Base-by-base conservation (phyloP, 306 rosid genomes). In the Rubus idaeus region DNA sequence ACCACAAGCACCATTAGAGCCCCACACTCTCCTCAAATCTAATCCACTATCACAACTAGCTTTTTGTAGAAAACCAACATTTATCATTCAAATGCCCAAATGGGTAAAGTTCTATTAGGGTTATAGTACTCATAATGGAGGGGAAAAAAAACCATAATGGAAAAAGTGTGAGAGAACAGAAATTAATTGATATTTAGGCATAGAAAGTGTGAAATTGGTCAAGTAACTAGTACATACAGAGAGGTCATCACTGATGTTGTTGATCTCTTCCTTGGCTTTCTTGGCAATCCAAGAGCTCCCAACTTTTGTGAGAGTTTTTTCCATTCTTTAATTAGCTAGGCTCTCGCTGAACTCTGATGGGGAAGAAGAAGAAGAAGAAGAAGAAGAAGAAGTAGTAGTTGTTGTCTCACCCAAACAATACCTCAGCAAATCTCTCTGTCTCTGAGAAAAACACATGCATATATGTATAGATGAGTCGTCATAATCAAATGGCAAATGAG, bases 231-330 rank as follows among this genome's bases (percentile, higher is more conserved):
- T 21, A 74, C 60, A 47, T 63, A 79, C 63, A 72, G 79, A 86
- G 71, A 35, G 23, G 57, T 93, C 97, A 35, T 83, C 92, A 75
- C 87, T 60, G 73, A 93, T 86, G 85, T 85, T 90, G 73, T 97
- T 77, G 78, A 93, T 76, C 80, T 93, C 96, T 77, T 87, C 86
- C 83, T 91, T 93, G 26, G 98, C 93, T 79, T 87, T 91, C 84
- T 91, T 91, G 50, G 92, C 71, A 78, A 93, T 87, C 98, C 98
- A 93, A 75, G 88, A 88, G 64, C 78, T 86, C 10, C 98, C 97
- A 53, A 90, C 96, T 77, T 83, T 91, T 1, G 93, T 91, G 58
- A 93, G 87, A 86, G 93, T 90, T 75, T 87, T 93, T 89, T 93
- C 97, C 98, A 91, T 93, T 46, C 35, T 68, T 5, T 17, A 12